Percentiles rank a stretch among this genome's conserved stretches.
Evolutionary conservation across 257 asterid genomes (phyloP).

Genomic region (Verbena officinalis): DNA sequence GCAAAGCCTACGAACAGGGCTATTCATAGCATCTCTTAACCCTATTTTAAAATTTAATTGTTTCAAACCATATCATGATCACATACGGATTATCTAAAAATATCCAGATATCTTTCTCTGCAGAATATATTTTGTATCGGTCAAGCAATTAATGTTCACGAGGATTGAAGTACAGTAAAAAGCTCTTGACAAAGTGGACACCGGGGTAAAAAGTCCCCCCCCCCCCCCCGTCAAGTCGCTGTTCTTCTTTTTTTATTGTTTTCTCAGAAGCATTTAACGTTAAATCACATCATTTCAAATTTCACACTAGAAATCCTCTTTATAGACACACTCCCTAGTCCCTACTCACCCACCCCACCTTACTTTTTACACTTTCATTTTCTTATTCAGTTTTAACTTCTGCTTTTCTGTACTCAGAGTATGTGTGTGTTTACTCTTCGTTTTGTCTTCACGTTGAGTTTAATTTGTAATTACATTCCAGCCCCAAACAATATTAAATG

Average conservation of each 20-base stretch:
- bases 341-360: not conserved
- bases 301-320: slow-evolving; percentile 10
- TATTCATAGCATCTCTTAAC: not conserved
- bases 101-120: no score
- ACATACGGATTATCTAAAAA: no score
- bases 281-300: slow-evolving; percentile 52
- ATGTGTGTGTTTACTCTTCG: slow-evolving; percentile 11
- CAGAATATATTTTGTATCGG: no score
- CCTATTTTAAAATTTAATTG: not conserved
- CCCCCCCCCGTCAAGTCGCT: slow-evolving; percentile 55
- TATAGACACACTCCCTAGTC: not conserved
- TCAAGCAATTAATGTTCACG: slow-evolving; percentile 12
- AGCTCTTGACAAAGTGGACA: slow-evolving; percentile 26
- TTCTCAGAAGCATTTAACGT: slow-evolving; percentile 36
- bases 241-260: slow-evolving; percentile 27
- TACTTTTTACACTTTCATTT: slow-evolving; percentile 14
- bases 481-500: slow-evolving; percentile 8
- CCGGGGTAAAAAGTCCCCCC: slow-evolving; percentile 30
- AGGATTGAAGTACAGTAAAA: slow-evolving; percentile 13
- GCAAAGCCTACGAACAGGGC: not conserved
- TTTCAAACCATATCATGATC: no score
- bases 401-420: slow-evolving; percentile 9
- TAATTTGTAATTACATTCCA: slow-evolving; percentile 6
- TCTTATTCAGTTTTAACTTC: slow-evolving; percentile 9
- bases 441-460: slow-evolving; percentile 1